These are phyloP conservation scores for Phaeophleospora eucalypticola DNA, from an alignment of 2,329 filamentous ascomycete species.

Conservation along the genomic window DNA sequence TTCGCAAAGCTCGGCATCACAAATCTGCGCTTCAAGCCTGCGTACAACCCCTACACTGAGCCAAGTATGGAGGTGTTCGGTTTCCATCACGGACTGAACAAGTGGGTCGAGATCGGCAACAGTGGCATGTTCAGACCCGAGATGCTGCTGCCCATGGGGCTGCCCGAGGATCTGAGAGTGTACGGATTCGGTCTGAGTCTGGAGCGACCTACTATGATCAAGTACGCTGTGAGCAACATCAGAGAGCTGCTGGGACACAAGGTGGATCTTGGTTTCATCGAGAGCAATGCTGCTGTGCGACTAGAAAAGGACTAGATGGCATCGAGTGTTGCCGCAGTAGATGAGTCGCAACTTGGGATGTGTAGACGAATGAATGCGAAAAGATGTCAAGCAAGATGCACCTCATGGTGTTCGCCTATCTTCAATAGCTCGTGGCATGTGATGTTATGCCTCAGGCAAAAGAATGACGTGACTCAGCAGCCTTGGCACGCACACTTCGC, in stretches of 20 bases:
- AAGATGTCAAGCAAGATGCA: not conserved
- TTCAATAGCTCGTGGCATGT: no score
- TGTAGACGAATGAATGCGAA: constrained; percentile 3
- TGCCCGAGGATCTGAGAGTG: constrained; percentile 85
- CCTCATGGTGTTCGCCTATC: no score
- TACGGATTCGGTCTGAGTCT: constrained; percentile 91
- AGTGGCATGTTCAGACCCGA: constrained; percentile 94
- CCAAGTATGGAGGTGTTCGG: constrained; percentile 98
- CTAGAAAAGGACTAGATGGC: constrained; percentile 67
- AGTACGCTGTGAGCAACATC: constrained; percentile 76
- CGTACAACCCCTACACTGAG: constrained; percentile 93
- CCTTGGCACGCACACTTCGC: no score
- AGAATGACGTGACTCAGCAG: no score
- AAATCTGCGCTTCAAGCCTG: constrained; percentile 89
- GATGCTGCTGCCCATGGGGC: constrained; percentile 91
- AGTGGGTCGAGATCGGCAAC: constrained; percentile 11
- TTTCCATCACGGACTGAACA: constrained; percentile 68
- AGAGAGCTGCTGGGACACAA: constrained; percentile 90
- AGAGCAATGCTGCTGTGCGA: constrained; percentile 84
- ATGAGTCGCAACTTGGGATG: not conserved
- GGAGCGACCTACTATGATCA: constrained; percentile 97
- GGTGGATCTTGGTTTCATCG: constrained; percentile 89
- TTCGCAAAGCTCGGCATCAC: constrained; percentile 93
- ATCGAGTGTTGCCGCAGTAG: not conserved
- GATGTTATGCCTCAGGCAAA: no score